Evolutionary conservation across 352 stramenopile genomes (phyloP).

Genomic region (Stephanocyclus meneghinianus): DNA sequence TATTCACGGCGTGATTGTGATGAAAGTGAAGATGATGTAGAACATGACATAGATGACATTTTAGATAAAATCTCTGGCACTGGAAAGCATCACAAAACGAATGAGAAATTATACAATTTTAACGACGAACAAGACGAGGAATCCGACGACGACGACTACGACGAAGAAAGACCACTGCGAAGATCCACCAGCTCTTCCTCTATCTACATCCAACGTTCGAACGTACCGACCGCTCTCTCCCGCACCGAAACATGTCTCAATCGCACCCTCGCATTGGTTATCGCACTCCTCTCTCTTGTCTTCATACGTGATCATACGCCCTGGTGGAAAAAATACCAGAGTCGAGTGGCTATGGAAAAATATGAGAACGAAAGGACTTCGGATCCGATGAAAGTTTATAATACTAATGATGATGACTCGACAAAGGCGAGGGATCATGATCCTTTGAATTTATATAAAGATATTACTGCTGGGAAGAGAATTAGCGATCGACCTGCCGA

Average conservation of each 20-base stretch:
- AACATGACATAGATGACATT: constrained; percentile 1
- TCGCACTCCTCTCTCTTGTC: constrained; percentile 17
- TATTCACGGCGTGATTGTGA: constrained; percentile 30
- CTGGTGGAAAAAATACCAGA: constrained; percentile 34
- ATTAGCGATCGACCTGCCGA: constrained; percentile 34
- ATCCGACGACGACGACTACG: constrained; percentile 17
- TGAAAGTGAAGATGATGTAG: constrained; percentile 18
- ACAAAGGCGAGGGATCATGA: constrained; percentile 44
- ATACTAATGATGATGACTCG: constrained; percentile 48
- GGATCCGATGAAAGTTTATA: constrained; percentile 48
- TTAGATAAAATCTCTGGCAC: background rate
- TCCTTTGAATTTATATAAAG: constrained; percentile 26
- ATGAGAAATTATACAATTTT: constrained; percentile 16
- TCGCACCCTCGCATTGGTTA: constrained; percentile 17
- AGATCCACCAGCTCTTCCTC: constrained; percentile 17
- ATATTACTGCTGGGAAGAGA: constrained; percentile 29
- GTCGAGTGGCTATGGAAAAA: constrained; percentile 20
- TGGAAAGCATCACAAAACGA: background rate
- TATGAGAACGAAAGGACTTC: constrained; percentile 12
- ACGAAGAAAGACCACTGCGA: constrained; percentile 42
- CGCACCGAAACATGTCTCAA: constrained; percentile 36
- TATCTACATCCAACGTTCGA: background rate
- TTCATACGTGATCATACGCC: constrained; percentile 32
- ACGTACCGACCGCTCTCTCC: background rate
- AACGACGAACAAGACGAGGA: constrained; percentile 14